These are phyloP conservation scores for Nadsonia commutata DNA, from an alignment of 1,139 yeast species.

Conservation along the genomic window DNA sequence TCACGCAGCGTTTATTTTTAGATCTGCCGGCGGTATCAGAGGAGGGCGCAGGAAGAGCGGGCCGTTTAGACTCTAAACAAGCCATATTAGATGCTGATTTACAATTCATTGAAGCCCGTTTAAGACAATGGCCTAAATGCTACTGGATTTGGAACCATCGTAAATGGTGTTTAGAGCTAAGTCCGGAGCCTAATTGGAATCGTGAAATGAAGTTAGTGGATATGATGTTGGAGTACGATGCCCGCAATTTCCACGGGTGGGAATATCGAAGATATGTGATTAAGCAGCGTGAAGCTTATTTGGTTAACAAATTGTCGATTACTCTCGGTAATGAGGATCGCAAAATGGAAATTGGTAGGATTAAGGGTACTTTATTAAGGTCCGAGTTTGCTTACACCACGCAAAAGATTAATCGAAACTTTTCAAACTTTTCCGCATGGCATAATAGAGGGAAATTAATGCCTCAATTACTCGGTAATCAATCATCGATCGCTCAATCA, in stretches of 20 bases:
- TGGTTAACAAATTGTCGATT: conserved; percentile 10
- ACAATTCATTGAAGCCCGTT: conserved; percentile 39
- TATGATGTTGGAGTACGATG: conserved; percentile 53
- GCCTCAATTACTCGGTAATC: conserved; percentile 30
- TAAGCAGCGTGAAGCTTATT: conserved; percentile 30
- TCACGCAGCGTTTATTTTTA: conserved; percentile 26
- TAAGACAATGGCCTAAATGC: conserved; percentile 66
- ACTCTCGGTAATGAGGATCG: no score
- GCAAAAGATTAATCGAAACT: conserved; percentile 59
- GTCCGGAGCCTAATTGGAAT: conserved; percentile 48
- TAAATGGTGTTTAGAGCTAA: conserved; percentile 55
- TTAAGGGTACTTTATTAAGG: conserved; percentile 15
- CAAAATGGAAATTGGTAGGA: conserved; percentile 12
- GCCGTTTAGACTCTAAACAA: conserved; percentile 11
- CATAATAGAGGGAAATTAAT: conserved; percentile 71
- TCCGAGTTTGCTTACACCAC: conserved; percentile 70
- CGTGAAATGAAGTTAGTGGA: conserved; percentile 55
- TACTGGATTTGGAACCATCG: conserved; percentile 98
- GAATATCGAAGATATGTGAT: conserved; percentile 72
- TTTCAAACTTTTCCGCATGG: conserved; percentile 94
- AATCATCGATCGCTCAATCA: conserved; percentile 1
- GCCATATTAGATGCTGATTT: conserved; percentile 45
- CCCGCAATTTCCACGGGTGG: conserved; percentile 93
- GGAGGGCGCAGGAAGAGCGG: no score
- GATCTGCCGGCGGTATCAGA: conserved; percentile 7